A percentile compares a stretch with the other conserved stretches of the same genome.
phyloP scores from a whole-genome alignment of 1,284 basidiomycete species.

The Lignosus rhinocerotis region DNA sequence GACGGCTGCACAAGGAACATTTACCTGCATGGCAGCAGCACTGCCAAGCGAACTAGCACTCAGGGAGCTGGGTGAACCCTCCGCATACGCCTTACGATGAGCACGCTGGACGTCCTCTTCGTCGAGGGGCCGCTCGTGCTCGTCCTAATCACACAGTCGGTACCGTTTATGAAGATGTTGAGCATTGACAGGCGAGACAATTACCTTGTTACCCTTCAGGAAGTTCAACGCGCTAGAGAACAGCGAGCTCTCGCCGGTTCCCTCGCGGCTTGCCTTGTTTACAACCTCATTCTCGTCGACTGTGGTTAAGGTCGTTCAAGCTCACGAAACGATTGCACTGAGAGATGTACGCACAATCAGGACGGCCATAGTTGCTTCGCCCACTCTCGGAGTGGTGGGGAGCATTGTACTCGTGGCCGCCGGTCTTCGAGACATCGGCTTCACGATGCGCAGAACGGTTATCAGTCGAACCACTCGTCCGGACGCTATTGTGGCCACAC shows the following conservation, averaged over 20 bases:
- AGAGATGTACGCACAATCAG: slow-evolving; percentile 34
- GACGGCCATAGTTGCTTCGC: slow-evolving; percentile 19
- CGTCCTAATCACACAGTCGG: slow-evolving; percentile 36
- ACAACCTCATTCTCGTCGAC: slow-evolving; percentile 63
- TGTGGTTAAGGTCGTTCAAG: slow-evolving; percentile 36
- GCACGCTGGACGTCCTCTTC: slow-evolving; percentile 65
- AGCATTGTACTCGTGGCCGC: slow-evolving; percentile 61
- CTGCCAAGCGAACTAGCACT: slow-evolving; percentile 64
- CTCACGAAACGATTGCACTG: background rate
- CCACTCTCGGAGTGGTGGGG: slow-evolving; percentile 39
- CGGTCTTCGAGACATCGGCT: slow-evolving; percentile 44
- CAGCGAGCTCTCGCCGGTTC: slow-evolving; percentile 51
- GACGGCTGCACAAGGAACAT: background rate
- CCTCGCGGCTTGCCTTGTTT: slow-evolving; percentile 47
- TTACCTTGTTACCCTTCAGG: slow-evolving; percentile 49
- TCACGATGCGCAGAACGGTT: background rate
- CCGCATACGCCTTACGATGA: slow-evolving; percentile 61
- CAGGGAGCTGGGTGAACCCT: slow-evolving; percentile 50
- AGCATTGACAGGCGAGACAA: background rate
- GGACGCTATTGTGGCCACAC: background rate
- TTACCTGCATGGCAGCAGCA: slow-evolving; percentile 78
- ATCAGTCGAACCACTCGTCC: slow-evolving; percentile 1
- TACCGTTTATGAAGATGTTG: no score
- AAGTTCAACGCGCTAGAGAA: slow-evolving; percentile 55
- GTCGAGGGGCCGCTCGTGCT: slow-evolving; percentile 59